Conservation (phyloP, 305 asterid species). For the Fraxinus sp. region DNA sequence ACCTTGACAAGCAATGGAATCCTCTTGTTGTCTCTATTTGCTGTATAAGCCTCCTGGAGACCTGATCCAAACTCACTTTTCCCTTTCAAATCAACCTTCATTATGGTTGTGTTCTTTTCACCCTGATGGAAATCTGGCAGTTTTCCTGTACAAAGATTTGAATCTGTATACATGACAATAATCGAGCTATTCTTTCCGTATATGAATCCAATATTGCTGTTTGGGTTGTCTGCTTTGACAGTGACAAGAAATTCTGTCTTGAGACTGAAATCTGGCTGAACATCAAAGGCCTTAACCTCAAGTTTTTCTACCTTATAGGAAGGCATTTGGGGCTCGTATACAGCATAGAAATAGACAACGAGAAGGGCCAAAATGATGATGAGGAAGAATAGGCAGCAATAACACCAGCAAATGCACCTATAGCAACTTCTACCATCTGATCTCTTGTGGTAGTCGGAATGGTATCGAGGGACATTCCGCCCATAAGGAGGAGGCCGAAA, state of each 20-base stretch:
- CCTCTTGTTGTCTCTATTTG: constrained; percentile 27
- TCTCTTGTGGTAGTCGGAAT: constrained; percentile 24
- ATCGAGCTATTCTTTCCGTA: constrained; percentile 43
- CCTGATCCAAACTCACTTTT: constrained; percentile 42
- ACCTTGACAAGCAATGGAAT: constrained; percentile 55
- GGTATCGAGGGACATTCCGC: constrained; percentile 29
- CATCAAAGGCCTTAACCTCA: constrained; percentile 42
- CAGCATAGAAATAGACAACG: constrained; percentile 34
- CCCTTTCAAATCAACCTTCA: constrained; percentile 42
- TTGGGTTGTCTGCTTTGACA: constrained; percentile 50
- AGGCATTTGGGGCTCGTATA: constrained; percentile 45
- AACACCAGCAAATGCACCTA: constrained; percentile 49
- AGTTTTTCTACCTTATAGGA: constrained; percentile 36
- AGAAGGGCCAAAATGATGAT: constrained; percentile 18
- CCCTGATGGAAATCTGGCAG: constrained; percentile 51
- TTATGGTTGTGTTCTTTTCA: constrained; percentile 31
- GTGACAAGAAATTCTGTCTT: constrained; percentile 32
- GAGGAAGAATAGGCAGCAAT: constrained; percentile 40
- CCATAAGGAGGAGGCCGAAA: constrained; percentile 32
- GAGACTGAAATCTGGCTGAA: constrained; percentile 48
- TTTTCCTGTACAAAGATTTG: constrained; percentile 40
- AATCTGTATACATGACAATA: constrained; percentile 25
- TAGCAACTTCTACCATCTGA: constrained; percentile 30
- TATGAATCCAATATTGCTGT: constrained; percentile 32
- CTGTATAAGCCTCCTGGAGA: constrained; percentile 38